Evolutionary conservation across 139 green algal genomes (phyloP), one percentile per base, ranked within the genome.

Genomic region (Deuterostichococcus epilithicus): DNA sequence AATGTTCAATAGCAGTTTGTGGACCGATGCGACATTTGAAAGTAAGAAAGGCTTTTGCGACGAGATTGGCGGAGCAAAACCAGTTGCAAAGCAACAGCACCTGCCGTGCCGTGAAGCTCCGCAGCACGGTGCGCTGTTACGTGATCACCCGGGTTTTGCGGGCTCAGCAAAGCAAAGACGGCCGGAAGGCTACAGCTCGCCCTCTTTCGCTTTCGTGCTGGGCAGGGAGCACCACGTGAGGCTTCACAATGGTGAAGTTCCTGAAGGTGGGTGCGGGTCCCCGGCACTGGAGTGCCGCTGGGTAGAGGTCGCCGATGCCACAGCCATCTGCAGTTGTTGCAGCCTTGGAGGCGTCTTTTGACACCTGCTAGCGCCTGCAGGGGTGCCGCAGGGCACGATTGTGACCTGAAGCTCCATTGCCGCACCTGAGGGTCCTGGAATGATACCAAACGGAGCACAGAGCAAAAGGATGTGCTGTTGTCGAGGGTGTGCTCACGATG

Each of bases 211-310:
- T n/a, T n/a, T n/a, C n/a, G n/a, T n/a, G n/a, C 42, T 52, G 8
- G 42, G 42, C 42, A 52, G 42, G 42, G 42, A 52, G 42, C 42
- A 52, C 42, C 42, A 23, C 8, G 42, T 13, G 13, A 52, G 28
- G 52, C 18, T 23, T 63, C 71, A 81, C 30, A 15, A 91, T 91
- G 86, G 81, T 87, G 77, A 91, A 91, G 84, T 91, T 91, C 73
- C 73, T 91, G 58, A 91, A 91, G 86, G 86, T 91, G 58, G 25
- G 70, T 33, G 13, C 13, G 13, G 33, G 70, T 23, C 20, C 5
- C 22, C 37, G 70, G 5, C 37, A 28, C 25, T 36, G 30, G 8
- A 38, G 28, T 5, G 10, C 26, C 15, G 69, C 35, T 59, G 26
- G 25, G 70, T 38, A 3, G 6, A 6, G 18, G 35, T 6, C 18